Conservation (phyloP, 495 filamentous ascomycete species). For the Lentithecium fluviatile region DNA sequence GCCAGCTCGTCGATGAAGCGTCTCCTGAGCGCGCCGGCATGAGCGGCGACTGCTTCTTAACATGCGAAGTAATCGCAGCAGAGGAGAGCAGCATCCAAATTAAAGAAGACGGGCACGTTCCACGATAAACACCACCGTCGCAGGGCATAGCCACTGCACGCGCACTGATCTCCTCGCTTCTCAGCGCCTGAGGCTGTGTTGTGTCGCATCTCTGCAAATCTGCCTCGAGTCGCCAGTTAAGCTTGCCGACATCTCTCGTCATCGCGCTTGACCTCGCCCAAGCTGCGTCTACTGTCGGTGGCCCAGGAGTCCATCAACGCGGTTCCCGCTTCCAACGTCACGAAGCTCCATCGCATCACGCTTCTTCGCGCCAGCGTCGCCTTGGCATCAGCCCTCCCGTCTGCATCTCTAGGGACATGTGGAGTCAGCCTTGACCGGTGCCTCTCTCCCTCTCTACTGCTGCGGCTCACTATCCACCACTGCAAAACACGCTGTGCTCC, state of each 20-base stretch:
- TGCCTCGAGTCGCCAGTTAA: slow-evolving; percentile 32
- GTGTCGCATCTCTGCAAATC: slow-evolving; percentile 33
- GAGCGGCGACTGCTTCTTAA: background rate
- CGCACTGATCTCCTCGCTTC: slow-evolving; percentile 12
- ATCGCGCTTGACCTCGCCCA: slow-evolving; percentile 23
- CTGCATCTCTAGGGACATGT: background rate
- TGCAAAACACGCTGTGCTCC: slow-evolving; percentile 13
- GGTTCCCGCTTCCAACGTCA: background rate
- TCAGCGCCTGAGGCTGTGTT: slow-evolving; percentile 25
- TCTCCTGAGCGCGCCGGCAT: background rate
- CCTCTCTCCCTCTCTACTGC: slow-evolving; percentile 17
- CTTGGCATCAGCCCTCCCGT: slow-evolving; percentile 28
- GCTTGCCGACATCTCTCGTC: slow-evolving; percentile 30
- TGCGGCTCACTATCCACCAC: slow-evolving; percentile 26
- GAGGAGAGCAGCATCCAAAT: background rate
- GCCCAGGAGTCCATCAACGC: background rate
- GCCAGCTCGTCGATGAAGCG: background rate
- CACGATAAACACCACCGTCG: background rate
- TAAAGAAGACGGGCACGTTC: background rate
- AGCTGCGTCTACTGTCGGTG: background rate
- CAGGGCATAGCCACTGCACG: slow-evolving; percentile 24
- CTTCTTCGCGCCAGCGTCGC: slow-evolving; percentile 4
- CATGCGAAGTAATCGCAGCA: background rate
- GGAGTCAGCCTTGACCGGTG: slow-evolving; percentile 37
- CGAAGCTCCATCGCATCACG: background rate